Evolutionary conservation across 1,139 yeast species (phyloP), one percentile per base, ranked within the genome.

Genomic region (Trichomonascaceae sp.): DNA sequence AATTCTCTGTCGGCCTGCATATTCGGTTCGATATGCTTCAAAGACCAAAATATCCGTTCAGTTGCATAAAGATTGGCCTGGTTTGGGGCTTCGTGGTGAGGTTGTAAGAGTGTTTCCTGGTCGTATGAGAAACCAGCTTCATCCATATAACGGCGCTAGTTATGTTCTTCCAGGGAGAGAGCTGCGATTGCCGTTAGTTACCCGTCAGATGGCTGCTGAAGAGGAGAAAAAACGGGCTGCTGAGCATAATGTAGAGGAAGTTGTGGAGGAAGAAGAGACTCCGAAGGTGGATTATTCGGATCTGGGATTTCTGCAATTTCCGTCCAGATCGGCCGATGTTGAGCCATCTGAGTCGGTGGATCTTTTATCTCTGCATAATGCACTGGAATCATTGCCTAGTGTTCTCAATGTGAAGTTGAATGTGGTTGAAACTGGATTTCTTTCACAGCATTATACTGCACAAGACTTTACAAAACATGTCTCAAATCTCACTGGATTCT

Each of bases 81-180:
- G 77, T 10, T 67, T 73, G 15, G 89, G 88, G n/a, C 74, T 71
- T 45, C 68, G 68, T 50, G 96, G 96, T 30, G 86, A 90, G 71
- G 76, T 90, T 47, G 78, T 87, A 24, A 73, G 79, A 44, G 96
- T 89, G n/a, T 78, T 82, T 57, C 88, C 96, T 38, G 87, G 93
- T 17, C 76, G 81, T 57, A 90, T 90, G 96, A 80, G 93, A 68
- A 87, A 87, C 71, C 80, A 74, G 63, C 77, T 90, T 55, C 89
- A 89, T 63, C 80, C 81, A 51, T 65, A 74, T 58, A 84, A 87
- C 62, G 86, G 87, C 49, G 96, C 96, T 2, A 80, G 81, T 43
- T 87, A 86, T 65, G 76, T 86, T 36, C 68, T 80, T 43, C 73
- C 75, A 47, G 79, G 76, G 15, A 74, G 77, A 56, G 78, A 79